Evolutionary conservation across 106 monocot genomes (phyloP).

Genomic region (Dioscorea alata): DNA sequence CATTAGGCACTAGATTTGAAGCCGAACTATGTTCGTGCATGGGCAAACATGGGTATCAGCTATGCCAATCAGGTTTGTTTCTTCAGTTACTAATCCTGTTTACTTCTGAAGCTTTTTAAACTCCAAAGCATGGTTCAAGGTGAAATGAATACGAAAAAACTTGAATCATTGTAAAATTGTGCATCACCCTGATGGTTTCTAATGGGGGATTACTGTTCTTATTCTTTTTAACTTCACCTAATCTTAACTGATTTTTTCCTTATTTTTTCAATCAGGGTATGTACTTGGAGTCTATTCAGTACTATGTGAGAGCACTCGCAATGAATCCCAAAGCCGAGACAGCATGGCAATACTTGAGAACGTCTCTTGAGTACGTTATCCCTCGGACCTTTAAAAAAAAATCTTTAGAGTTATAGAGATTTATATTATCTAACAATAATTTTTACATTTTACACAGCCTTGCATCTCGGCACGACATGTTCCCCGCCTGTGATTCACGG

Average conservation of each 20-base stretch:
- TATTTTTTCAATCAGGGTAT: conserved; percentile 39
- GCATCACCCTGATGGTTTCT: no score
- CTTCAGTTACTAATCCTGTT: not conserved
- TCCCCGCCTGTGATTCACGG: conserved; percentile 72
- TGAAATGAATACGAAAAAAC: no score
- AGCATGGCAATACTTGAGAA: conserved; percentile 94
- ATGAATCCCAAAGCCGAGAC: conserved; percentile 99
- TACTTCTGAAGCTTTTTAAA: no score
- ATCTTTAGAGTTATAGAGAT: no score
- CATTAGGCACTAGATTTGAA: conserved; percentile 88
- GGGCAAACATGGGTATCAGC: conserved; percentile 99
- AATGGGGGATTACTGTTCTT: no score
- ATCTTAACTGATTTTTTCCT: no score
- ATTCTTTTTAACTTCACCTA: no score
- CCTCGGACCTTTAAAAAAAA: no score
- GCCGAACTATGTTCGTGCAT: conserved; percentile 97
- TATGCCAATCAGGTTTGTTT: conserved; percentile 91
- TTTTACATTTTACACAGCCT: not conserved
- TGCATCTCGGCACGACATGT: conserved; percentile 80
- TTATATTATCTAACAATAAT: no score
- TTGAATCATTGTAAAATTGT: no score
- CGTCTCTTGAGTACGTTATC: conserved; percentile 70
- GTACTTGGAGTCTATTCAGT: conserved; percentile 82
- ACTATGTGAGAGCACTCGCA: conserved; percentile 87
- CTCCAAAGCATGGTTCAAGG: no score